Evolutionary conservation across 2,329 filamentous ascomycete genomes (phyloP).

Genomic region (Penicillium sp.): DNA sequence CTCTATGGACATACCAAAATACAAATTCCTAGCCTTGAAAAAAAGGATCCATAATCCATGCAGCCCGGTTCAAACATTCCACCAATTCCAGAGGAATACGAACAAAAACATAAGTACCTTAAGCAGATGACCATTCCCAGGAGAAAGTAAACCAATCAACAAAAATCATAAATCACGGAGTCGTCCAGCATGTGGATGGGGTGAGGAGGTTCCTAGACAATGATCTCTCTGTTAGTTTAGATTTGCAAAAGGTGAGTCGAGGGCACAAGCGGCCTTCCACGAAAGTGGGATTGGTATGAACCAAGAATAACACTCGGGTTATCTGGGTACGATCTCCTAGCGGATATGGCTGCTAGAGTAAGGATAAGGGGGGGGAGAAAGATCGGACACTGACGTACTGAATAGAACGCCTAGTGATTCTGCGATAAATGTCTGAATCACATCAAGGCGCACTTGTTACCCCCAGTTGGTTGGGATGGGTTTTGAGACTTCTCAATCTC

Average conservation of each 20-base stretch:
- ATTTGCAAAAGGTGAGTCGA: no score
- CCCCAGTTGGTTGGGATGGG: constrained; percentile 75
- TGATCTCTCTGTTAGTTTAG: constrained; percentile 4
- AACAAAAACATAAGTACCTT: constrained; percentile 5
- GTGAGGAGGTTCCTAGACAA: constrained; percentile 4
- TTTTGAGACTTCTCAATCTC: constrained; percentile 95
- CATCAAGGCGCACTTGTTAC: constrained; percentile 83
- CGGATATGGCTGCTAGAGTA: no score
- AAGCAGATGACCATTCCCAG: constrained; percentile 4
- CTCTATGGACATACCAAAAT: constrained; percentile 21
- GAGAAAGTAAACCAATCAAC: constrained; percentile 2
- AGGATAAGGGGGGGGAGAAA: no score
- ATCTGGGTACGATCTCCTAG: no score
- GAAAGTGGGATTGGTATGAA: no score
- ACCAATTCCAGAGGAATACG: constrained; percentile 11
- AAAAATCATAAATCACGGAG: constrained; percentile 2
- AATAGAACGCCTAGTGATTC: no score
- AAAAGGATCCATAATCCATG: constrained; percentile 19
- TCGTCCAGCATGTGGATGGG: background rate
- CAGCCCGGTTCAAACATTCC: constrained; percentile 17
- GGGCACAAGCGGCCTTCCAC: no score
- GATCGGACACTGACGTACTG: no score
- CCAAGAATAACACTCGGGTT: no score
- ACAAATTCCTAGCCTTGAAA: constrained; percentile 17
- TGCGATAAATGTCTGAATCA: no score